These are phyloP conservation scores for Russula griseocarnosa DNA, from an alignment of 768 basidiomycete genomes.

Conservation along the genomic window DNA sequence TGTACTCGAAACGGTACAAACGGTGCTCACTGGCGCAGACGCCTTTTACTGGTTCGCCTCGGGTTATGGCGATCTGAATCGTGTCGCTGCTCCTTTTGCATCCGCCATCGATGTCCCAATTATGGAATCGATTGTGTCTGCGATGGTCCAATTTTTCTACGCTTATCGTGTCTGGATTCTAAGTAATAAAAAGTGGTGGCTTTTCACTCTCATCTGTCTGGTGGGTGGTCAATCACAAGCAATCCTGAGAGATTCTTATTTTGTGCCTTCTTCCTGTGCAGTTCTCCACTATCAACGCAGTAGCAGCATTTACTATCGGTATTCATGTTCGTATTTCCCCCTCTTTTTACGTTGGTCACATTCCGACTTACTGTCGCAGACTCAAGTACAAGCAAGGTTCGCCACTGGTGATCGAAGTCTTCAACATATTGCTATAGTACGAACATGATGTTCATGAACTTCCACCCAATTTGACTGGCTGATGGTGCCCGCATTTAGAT, in stretches of 20 bases:
- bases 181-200: background rate
- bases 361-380: background rate
- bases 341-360: background rate
- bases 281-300: background rate
- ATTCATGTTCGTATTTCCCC: background rate
- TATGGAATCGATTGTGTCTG: constrained; percentile 7
- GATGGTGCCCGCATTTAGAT: too few species aligned
- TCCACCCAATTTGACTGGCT: background rate
- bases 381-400: background rate
- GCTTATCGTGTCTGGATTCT: constrained; percentile 13
- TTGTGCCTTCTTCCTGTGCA: background rate
- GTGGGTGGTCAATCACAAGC: background rate
- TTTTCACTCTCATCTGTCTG: constrained; percentile 3
- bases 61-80: constrained; percentile 33
- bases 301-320: background rate
- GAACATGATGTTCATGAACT: background rate
- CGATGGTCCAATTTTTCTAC: constrained; percentile 10
- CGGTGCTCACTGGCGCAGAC: constrained; percentile 31
- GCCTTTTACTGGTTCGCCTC: constrained; percentile 32
- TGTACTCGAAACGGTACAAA: constrained; percentile 31
- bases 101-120: constrained; percentile 24
- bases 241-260: too few species aligned
- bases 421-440: background rate
- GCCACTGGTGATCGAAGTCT: background rate
- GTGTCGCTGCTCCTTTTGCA: constrained; percentile 26